These are phyloP conservation scores for Paxillus involutus DNA, from an alignment of 768 basidiomycete genomes.

Conservation along the genomic window DNA sequence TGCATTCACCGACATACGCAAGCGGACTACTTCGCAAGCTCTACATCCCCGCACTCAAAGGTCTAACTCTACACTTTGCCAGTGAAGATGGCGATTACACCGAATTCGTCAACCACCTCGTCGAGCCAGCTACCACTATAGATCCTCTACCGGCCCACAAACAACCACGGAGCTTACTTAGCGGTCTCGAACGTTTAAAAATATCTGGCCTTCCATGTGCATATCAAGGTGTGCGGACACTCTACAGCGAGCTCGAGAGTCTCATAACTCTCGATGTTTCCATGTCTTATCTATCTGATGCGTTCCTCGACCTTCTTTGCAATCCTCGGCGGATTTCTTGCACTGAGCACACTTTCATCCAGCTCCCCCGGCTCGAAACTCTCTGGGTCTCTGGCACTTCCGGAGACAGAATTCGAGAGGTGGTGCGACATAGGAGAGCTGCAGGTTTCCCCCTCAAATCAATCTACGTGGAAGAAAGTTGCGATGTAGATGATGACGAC, in stretches of 20 bases:
- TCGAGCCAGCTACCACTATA: slow-evolving; percentile 13
- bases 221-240: slow-evolving; percentile 26
- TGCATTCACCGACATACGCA: slow-evolving; percentile 47
- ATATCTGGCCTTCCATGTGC: slow-evolving; percentile 50
- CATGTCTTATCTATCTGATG: slow-evolving; percentile 26
- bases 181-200: slow-evolving; percentile 50
- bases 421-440: slow-evolving; percentile 44
- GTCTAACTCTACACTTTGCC: slow-evolving; percentile 53
- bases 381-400: slow-evolving; percentile 47
- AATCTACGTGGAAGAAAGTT: slow-evolving; percentile 45
- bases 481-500: slow-evolving; percentile 41
- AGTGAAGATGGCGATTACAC: slow-evolving; percentile 55
- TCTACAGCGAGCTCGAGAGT: slow-evolving; percentile 49
- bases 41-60: slow-evolving; percentile 34
- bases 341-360: slow-evolving; percentile 12
- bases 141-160: slow-evolving; percentile 37
- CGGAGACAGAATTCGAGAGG: slow-evolving; percentile 39
- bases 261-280: slow-evolving; percentile 44
- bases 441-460: slow-evolving; percentile 46
- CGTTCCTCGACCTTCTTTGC: slow-evolving; percentile 27
- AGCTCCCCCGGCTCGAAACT: slow-evolving; percentile 52
- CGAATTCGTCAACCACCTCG: slow-evolving; percentile 45
- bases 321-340: neutral
- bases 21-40: slow-evolving; percentile 25
- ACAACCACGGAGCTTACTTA: slow-evolving; percentile 37